A percentile compares a stretch with the other conserved stretches of the same genome.
phyloP scores from a whole-genome alignment of 768 basidiomycete genomes.

The Pleurotus tuber-regium region DNA sequence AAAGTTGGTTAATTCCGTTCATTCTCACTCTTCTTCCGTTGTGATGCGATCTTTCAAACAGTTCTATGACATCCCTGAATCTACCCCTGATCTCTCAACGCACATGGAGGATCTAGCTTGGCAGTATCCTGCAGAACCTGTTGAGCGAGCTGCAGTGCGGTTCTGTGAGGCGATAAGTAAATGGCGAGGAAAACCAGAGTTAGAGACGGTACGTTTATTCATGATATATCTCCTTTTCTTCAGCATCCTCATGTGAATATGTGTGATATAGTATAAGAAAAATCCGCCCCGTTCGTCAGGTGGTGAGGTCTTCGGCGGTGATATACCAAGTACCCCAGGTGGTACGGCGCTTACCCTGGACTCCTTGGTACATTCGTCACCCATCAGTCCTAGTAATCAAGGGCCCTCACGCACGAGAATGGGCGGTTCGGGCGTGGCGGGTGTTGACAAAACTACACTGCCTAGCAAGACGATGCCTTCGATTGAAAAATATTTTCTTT shows the following conservation, averaged over 20 bases:
- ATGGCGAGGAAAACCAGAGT: constrained; percentile 84
- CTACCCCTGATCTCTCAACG: constrained; percentile 71
- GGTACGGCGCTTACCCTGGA: constrained; percentile 54
- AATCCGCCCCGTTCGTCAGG: constrained; percentile 28
- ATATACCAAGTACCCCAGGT: constrained; percentile 24
- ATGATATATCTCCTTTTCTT: constrained; percentile 14
- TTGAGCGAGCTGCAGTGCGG: constrained; percentile 73
- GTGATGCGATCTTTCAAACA: constrained; percentile 26
- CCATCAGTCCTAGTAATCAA: constrained; percentile 46
- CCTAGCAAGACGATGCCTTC: constrained; percentile 32
- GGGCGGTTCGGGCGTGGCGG: too few species aligned
- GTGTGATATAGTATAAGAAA: constrained; percentile 54
- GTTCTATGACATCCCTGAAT: constrained; percentile 76
- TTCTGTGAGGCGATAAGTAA: constrained; percentile 81
- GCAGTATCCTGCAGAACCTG: constrained; percentile 79
- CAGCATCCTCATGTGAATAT: constrained; percentile 27
- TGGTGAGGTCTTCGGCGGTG: constrained; percentile 7
- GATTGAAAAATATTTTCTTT: constrained; percentile 46
- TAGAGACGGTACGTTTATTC: constrained; percentile 58
- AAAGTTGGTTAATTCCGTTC: background rate
- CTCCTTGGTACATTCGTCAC: constrained; percentile 68
- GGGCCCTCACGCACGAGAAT: constrained; percentile 14
- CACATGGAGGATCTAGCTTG: constrained; percentile 80
- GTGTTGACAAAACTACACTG: constrained; percentile 13
- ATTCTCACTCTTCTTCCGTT: constrained; percentile 3